A percentile compares a stretch with the other conserved stretches of the same genome.
phyloP scores from a whole-genome alignment of 2,329 filamentous ascomycete genomes.

The Triangularia setosa region DNA sequence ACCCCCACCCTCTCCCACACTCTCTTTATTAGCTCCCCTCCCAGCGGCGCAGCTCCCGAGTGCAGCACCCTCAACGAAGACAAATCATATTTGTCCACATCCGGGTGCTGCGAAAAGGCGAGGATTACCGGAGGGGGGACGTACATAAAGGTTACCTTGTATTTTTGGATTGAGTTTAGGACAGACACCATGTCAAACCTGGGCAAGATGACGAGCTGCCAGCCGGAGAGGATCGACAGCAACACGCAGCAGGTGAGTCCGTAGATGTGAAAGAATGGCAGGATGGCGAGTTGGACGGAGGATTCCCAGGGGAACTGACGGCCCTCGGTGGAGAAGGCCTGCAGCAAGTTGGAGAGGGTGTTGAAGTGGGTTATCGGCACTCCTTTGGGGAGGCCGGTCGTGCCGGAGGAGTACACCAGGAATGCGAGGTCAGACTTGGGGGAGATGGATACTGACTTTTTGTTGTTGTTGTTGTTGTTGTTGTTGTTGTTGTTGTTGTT shows the following conservation, averaged over 20 bases:
- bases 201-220: slow-evolving; percentile 66
- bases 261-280: slow-evolving; percentile 92
- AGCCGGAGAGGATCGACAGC: slow-evolving; percentile 60
- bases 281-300: slow-evolving; percentile 63
- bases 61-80: slow-evolving; percentile 77
- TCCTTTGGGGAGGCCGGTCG: slow-evolving; percentile 86
- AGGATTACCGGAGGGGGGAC: slow-evolving; percentile 83
- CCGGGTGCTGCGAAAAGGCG: slow-evolving; percentile 72
- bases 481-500: too few relatives aligned
- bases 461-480: too few relatives aligned
- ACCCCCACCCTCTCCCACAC: slow-evolving; percentile 71
- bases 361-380: slow-evolving; percentile 84
- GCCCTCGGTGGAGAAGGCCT: slow-evolving; percentile 51
- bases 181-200: slow-evolving; percentile 80
- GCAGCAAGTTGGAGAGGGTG: slow-evolving; percentile 69
- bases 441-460: slow-evolving; percentile 56
- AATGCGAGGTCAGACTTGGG: slow-evolving; percentile 74
- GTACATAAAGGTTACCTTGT: slow-evolving; percentile 73
- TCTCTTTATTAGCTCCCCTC: slow-evolving; percentile 71
- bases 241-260: slow-evolving; percentile 72
- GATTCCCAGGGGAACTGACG: slow-evolving; percentile 40
- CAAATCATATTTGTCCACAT: slow-evolving; percentile 77
- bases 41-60: slow-evolving; percentile 81
- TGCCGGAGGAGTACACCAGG: slow-evolving; percentile 84
- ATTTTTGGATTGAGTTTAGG: slow-evolving; percentile 70